Evolutionary conservation across 164 flowering plant genomes (phyloP).

Genomic region (Amborella trichopoda): DNA sequence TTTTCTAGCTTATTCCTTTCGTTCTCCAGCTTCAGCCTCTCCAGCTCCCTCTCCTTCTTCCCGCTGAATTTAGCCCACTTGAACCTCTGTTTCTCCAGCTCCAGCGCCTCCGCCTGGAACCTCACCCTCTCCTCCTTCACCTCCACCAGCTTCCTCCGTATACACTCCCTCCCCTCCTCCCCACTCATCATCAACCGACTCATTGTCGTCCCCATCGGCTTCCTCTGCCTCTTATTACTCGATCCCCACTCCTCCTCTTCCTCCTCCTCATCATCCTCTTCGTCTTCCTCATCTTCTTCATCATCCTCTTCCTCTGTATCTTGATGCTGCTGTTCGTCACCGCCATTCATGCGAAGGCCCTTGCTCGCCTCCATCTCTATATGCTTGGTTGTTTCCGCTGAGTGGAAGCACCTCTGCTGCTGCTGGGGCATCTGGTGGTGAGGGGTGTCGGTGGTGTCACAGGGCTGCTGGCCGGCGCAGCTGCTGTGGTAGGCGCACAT

Average conservation of each 20-base stretch:
- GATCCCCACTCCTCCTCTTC: neutral
- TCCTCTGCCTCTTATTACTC: conserved; percentile 15
- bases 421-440: conserved; percentile 13
- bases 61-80: conserved; percentile 76
- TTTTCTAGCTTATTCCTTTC: conserved; percentile 58
- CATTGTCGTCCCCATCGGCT: conserved; percentile 25
- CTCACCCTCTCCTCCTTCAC: conserved; percentile 64
- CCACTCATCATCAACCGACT: conserved; percentile 29
- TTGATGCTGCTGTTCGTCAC: conserved; percentile 29
- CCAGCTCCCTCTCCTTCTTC: conserved; percentile 95
- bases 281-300: conserved; percentile 18
- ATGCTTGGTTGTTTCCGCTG: conserved; percentile 13
- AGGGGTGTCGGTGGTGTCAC: conserved; percentile 12
- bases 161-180: conserved; percentile 70
- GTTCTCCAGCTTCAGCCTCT: conserved; percentile 57
- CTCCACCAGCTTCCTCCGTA: conserved; percentile 30
- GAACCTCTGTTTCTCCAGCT: conserved; percentile 73
- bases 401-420: conserved; percentile 33
- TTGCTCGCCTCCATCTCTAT: too few relatives aligned
- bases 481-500: conserved; percentile 97
- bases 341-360: too few relatives aligned
- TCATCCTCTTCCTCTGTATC: conserved; percentile 30
- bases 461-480: conserved; percentile 25
- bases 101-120: conserved; percentile 41
- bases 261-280: neutral